phyloP scores from a whole-genome alignment of 129 eudicot genomes.

The Lactuca saligna region DNA sequence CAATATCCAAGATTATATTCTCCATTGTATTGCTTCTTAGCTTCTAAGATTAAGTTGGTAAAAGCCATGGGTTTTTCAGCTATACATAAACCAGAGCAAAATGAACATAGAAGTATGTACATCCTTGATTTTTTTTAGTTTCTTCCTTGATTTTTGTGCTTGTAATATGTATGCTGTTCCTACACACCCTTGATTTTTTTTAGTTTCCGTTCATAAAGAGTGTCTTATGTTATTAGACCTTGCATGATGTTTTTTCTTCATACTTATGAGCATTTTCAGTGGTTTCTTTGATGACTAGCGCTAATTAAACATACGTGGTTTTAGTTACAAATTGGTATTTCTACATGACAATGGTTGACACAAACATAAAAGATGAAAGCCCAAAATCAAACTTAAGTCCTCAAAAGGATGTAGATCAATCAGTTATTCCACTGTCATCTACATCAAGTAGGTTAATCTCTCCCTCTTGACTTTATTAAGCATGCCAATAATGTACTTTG shows the following conservation, averaged over 20 bases:
- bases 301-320: conserved; percentile 13
- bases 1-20: background rate
- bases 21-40: background rate
- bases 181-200: background rate
- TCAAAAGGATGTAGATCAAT: conserved; percentile 25
- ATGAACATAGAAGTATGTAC: no score
- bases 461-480: background rate
- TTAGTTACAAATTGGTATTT: conserved; percentile 16
- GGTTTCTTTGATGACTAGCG: conserved; percentile 5
- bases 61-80: background rate
- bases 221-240: conserved; percentile 1
- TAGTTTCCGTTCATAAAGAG: conserved; percentile 1
- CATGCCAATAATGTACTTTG: background rate
- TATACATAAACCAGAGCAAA: no score
- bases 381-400: conserved; percentile 17
- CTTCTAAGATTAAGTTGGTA: background rate
- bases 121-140: no score
- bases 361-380: conserved; percentile 26
- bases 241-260: conserved; percentile 1
- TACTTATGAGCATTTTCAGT: conserved; percentile 2
- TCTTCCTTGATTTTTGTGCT: no score
- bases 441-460: conserved; percentile 14
- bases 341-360: conserved; percentile 43
- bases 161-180: no score
- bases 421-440: conserved; percentile 6